Conservation (phyloP, 441 rosid species). For the Euphorbia celastroides region DNA sequence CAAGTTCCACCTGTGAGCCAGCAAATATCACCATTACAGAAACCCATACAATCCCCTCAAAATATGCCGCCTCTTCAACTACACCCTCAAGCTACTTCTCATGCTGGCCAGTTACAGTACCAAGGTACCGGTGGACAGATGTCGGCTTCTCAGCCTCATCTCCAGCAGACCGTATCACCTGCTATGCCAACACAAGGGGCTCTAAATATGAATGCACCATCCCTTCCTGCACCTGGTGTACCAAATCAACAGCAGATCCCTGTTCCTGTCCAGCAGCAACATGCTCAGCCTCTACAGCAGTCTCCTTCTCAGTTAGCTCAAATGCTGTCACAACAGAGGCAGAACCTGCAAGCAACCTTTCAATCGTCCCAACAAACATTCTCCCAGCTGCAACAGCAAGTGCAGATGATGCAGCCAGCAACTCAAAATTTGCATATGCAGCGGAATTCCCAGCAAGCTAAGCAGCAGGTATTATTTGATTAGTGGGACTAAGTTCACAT, state of each 20-base stretch:
- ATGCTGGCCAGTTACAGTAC: slow-evolving; percentile 34
- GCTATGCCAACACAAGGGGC: slow-evolving; percentile 41
- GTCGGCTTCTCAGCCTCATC: slow-evolving; percentile 47
- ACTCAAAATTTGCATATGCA: slow-evolving; percentile 47
- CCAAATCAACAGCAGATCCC: slow-evolving; percentile 47
- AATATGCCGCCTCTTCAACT: slow-evolving; percentile 40
- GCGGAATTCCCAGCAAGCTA: slow-evolving; percentile 52
- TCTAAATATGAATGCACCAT: slow-evolving; percentile 42
- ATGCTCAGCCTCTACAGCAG: slow-evolving; percentile 63
- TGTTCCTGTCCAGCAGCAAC: slow-evolving; percentile 55
- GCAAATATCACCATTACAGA: slow-evolving; percentile 67
- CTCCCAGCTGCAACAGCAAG: slow-evolving; percentile 91
- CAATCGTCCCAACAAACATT: slow-evolving; percentile 95
- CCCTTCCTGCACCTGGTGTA: slow-evolving; percentile 36
- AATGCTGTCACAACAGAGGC: slow-evolving; percentile 88
- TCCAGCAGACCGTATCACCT: slow-evolving; percentile 47
- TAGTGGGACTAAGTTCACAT: not conserved
- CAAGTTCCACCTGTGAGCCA: slow-evolving; percentile 41
- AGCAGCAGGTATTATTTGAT: slow-evolving; percentile 59
- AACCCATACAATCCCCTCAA: slow-evolving; percentile 62
- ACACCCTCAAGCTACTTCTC: slow-evolving; percentile 37
- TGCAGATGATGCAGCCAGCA: slow-evolving; percentile 86
- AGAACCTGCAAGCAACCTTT: slow-evolving; percentile 81
- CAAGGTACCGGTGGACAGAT: slow-evolving; percentile 47
- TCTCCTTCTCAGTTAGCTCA: slow-evolving; percentile 94